phyloP scores from a whole-genome alignment of 2,329 filamentous ascomycete species.

The Decorospora gaudefroyi region DNA sequence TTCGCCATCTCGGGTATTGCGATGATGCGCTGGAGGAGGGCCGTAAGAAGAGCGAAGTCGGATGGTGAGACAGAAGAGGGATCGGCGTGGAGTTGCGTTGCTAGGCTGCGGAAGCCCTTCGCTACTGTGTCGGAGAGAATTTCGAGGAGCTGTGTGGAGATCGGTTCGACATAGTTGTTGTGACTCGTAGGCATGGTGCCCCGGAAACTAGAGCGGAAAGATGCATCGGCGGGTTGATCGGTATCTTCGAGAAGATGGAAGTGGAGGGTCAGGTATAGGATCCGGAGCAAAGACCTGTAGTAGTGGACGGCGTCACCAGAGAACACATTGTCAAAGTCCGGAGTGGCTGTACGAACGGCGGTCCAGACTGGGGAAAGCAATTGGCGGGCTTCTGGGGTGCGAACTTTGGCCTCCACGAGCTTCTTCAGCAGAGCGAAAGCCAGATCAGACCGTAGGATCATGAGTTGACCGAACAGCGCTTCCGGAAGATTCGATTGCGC shows the following conservation, averaged over 20 bases:
- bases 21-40: constrained; percentile 82
- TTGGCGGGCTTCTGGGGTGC: constrained; percentile 56
- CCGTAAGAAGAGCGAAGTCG: constrained; percentile 85
- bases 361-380: constrained; percentile 65
- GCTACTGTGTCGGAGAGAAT: constrained; percentile 79
- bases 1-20: constrained; percentile 74
- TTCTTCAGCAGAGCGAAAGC: constrained; percentile 81
- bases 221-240: constrained; percentile 23
- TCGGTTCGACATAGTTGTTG: constrained; percentile 46
- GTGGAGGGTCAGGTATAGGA: constrained; percentile 80
- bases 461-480: constrained; percentile 78
- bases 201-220: constrained; percentile 45
- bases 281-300: constrained; percentile 80
- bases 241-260: constrained; percentile 58
- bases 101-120: constrained; percentile 79
- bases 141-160: constrained; percentile 64
- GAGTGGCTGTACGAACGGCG: constrained; percentile 58
- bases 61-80: constrained; percentile 68
- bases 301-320: constrained; percentile 65
- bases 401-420: constrained; percentile 63
- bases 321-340: constrained; percentile 64
- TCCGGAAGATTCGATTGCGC: constrained; percentile 72
- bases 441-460: constrained; percentile 76
- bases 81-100: constrained; percentile 78
- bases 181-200: constrained; percentile 47